A percentile compares a stretch with the other conserved stretches of the same genome.
Conservation (phyloP, 805 yeast species). For the Blastobotrys attinorum region DNA sequence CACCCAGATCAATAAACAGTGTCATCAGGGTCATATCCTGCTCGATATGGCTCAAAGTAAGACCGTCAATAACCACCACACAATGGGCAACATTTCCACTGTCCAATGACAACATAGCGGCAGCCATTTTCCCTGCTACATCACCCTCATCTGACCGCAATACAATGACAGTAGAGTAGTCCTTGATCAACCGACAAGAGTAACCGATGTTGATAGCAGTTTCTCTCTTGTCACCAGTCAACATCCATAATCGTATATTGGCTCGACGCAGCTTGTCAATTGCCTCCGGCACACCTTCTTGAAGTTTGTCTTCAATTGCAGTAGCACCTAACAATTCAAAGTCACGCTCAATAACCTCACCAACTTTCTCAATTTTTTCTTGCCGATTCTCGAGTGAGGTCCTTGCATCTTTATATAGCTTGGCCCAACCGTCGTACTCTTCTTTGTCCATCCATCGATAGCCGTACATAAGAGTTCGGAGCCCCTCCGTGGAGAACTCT, state of each 20-base stretch:
- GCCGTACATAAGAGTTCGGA: constrained; percentile 81
- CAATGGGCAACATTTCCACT: constrained; percentile 82
- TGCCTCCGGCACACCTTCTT: constrained; percentile 93
- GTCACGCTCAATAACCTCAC: constrained; percentile 62
- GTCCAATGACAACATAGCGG: constrained; percentile 65
- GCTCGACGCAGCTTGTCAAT: constrained; percentile 89
- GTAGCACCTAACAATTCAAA: constrained; percentile 80
- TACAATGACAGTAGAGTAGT: constrained; percentile 82
- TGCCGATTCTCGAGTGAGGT: constrained; percentile 65
- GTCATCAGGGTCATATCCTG: constrained; percentile 63
- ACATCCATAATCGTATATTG: constrained; percentile 94
- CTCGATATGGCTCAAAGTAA: constrained; percentile 67
- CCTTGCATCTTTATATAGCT: constrained; percentile 64
- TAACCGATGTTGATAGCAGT: constrained; percentile 97
- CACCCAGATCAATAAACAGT: constrained; percentile 75
- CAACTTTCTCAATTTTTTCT: constrained; percentile 58
- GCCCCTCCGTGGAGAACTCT: constrained; percentile 90
- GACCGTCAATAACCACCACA: constrained; percentile 94
- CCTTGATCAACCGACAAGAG: constrained; percentile 87
- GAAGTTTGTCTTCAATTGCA: constrained; percentile 94
- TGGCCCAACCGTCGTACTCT: constrained; percentile 61
- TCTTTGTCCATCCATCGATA: constrained; percentile 57
- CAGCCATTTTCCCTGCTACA: constrained; percentile 59
- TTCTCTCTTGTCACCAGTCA: constrained; percentile 96
- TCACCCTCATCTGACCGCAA: constrained; percentile 47